Evolutionary conservation across 345 rosid genomes (phyloP), one percentile per base, ranked within the genome.

Genomic region (Rhodomyrtus tomentosa): DNA sequence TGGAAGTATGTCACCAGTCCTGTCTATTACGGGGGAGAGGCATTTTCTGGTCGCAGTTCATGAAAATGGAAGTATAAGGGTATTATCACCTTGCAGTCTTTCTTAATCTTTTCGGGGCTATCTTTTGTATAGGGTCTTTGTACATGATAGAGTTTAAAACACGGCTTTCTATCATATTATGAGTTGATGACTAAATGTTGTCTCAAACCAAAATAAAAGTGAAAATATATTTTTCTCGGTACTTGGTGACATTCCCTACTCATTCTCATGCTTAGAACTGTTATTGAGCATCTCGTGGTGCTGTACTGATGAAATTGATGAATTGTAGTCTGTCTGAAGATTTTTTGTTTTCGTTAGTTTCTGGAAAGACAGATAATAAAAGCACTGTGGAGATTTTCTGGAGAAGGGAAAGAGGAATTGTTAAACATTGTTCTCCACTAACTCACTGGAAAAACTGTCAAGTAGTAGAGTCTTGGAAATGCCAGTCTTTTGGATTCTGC

Each of bases 21-120:
- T 94, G 86, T 93, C 97, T 81, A 86, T 95, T 83, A 81, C 83
- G 82, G 95, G 88, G 62, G 88, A 88, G 45, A 86, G 84, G 85
- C 86, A 93, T 83, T 85, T 87, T 55, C 89, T 96, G 83, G 91
- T 95, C 81, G 92, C 95, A 82, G 89, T 93, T 85, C 91, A 91
- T 89, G 97, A 96, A 90, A 93, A 88, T 89, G 98, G 99, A 88
- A 91, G 90, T 32, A 50, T 93, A 85, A 93, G 94, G 96, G 99
- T 96, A 85, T 72, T 52, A 32, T 80, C 15, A 25, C 55, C 84
- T 86, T 68, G 54, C 2, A 74, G 81, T 56, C 53, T 85, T 59
- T 48, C 79, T 72, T 84, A 80, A 88, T n/a, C 49, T 73, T 45
- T 73, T 58, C 4, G 1, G 74, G 76, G 76, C 76, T 50, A 29